Base-by-base conservation (phyloP, 2,329 filamentous ascomycete genomes). In the Lachnellula willkommii region DNA sequence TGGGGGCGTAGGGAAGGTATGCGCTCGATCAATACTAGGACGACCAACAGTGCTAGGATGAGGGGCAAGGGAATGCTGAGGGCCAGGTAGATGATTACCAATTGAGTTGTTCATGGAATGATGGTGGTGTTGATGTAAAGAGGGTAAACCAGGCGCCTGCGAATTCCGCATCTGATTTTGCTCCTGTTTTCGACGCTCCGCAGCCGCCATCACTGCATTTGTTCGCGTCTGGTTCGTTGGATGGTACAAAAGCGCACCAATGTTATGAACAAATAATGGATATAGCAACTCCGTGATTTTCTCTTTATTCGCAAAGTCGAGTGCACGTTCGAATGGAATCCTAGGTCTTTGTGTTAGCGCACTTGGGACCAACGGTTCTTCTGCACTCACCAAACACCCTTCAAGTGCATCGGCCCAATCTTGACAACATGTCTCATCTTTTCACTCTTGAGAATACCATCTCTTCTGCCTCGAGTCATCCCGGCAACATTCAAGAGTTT, bases 221-320 rank as follows among this genome's bases (percentile, higher is more conserved):
- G 87, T 90, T 64, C 90, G 80, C 62, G 77, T 88, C 69, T 91
- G 88, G 70, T 96, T 96, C 42, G 89, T 87, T 0, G 94, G 93
- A 71, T 97, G 93, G 72, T 96, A 97, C 50, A 97, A 81, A 62
- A 97, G 79, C 56, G 90, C 88, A 58, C 90, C 90, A 70, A 97
- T 97, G 74, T 97, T 95, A 74, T 97, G 92, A 40, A 97, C 94
- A 71, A 99, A 99, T 49, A 99, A 79, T 52, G 94, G 94, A 72
- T 97, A 99, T 53, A 97, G 77, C 48, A 92, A 77, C 74, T 97
- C 93, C 0, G 94, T 97, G 62, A 97, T 99, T 76, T 97, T 97
- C 74, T 99, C 94, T 80, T 96, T 97, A 77, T 99, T 99, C 63
- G 94, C 94, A 71, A 99, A 97, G 67, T 97, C 94, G 53, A 99